Evolutionary conservation across 805 yeast species (phyloP), one percentile per base, ranked within the genome.

Genomic region (Debaryomyces tyrocola): DNA sequence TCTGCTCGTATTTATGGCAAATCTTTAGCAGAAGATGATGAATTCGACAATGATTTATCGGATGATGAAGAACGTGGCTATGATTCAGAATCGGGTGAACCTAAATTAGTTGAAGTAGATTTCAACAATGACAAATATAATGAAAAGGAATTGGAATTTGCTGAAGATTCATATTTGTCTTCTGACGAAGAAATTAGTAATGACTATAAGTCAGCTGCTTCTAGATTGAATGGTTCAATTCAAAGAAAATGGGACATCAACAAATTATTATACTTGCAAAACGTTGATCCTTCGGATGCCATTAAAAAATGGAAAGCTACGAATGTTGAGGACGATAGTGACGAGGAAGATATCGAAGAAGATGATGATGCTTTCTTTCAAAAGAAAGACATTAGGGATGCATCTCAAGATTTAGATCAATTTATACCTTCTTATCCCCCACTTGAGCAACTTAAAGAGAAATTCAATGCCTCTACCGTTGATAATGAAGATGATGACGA

Each of bases 231-330:
- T 50, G 79, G 85, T n/a, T 53, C 78, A 4, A 48, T 71, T 66
- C 60, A 74, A 69, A 56, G 79, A 74, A 66, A 71, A 48, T 88
- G 95, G 91, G 88, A 92, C 63, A 80, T 92, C 50, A 83, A 85
- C 55, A 88, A 87, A 59, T 69, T 92, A 46, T 70, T 94, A 4
- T 92, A 94, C 64, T 76, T 87, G 80, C 83, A 85, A 47, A 85
- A 88, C 54, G 74, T 90, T 36, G 80, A 82, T 10, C 91, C 97
- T 0, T 73, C 69, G 1, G 94, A 86, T 52, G 94, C 79, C 29
- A 72, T 89, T 40, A 71, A 70, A 35, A 78, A 91, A 65, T 88
- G 95, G 95, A 80, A 66, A 53, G 74, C 78, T n/a, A 73, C 70
- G 8, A 73, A 68, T 3, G 74, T 71, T 4, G 69, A 67, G 6